Conservation (phyloP, 2,329 filamentous ascomycete species). For the Emmonsia crescens region DNA sequence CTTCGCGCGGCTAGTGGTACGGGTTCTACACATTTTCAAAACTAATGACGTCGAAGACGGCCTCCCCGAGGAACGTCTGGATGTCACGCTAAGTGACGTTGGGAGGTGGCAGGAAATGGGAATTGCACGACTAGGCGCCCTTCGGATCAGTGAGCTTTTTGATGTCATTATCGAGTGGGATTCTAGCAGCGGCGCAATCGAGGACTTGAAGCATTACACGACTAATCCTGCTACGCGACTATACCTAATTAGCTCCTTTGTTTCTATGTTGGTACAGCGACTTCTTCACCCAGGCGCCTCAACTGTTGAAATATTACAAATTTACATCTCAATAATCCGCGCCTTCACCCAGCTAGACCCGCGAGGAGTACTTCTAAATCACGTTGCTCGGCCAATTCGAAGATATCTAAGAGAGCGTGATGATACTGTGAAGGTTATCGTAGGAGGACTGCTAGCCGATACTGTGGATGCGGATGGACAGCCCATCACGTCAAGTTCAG, state of each 20-base stretch:
- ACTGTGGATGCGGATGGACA: constrained; percentile 30
- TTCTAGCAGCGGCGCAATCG: constrained; percentile 46
- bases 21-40: constrained; percentile 36
- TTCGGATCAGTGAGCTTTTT: constrained; percentile 48
- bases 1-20: constrained; percentile 42
- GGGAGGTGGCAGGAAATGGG: constrained; percentile 47
- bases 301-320: constrained; percentile 54
- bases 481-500: constrained; percentile 21
- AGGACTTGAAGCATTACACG: constrained; percentile 49
- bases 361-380: constrained; percentile 54
- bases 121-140: constrained; percentile 43
- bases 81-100: constrained; percentile 33
- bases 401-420: constrained; percentile 53
- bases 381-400: constrained; percentile 54
- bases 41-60: constrained; percentile 14
- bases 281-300: constrained; percentile 54
- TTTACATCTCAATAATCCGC: constrained; percentile 57
- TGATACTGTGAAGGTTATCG: constrained; percentile 56
- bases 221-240: constrained; percentile 43
- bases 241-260: constrained; percentile 46
- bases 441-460: constrained; percentile 51
- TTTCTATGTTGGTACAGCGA: constrained; percentile 41
- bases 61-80: constrained; percentile 18
- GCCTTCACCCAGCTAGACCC: constrained; percentile 54
- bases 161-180: constrained; percentile 54